phyloP scores from a whole-genome alignment of 768 basidiomycete genomes.

The Termitomyces sp. region DNA sequence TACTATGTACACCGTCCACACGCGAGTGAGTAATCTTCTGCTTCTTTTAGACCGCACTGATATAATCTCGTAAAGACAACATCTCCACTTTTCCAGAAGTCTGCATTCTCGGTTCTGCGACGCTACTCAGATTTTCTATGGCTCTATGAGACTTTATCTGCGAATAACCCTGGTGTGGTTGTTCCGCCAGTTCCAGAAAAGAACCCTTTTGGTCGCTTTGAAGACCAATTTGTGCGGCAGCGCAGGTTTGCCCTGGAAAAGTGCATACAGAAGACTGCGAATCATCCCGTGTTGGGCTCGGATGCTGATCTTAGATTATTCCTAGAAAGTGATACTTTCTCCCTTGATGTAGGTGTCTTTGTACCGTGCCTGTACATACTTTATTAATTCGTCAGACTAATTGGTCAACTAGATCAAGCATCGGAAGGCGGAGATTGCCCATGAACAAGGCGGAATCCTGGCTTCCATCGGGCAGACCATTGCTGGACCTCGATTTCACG shows the following conservation, averaged over 20 bases:
- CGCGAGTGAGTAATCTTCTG: constrained; percentile 48
- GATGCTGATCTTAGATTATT: constrained; percentile 88
- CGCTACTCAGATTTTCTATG: constrained; percentile 97
- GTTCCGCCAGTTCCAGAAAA: constrained; percentile 98
- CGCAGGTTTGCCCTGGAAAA: constrained; percentile 80
- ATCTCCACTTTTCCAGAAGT: constrained; percentile 78
- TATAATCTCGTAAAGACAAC: constrained; percentile 52
- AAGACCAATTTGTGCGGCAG: constrained; percentile 86
- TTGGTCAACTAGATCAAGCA: constrained; percentile 70
- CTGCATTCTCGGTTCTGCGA: constrained; percentile 88
- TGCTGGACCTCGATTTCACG: constrained; percentile 76
- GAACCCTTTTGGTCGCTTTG: constrained; percentile 89
- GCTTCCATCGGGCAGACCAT: constrained; percentile 78
- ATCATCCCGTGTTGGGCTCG: constrained; percentile 85
- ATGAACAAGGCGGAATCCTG: constrained; percentile 80
- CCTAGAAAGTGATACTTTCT: constrained; percentile 89
- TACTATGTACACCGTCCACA: constrained; percentile 96
- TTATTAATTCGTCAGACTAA: not conserved
- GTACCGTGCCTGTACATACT: not conserved
- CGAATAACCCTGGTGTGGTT: constrained; percentile 94
- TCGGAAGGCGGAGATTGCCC: constrained; percentile 68
- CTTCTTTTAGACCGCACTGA: not conserved
- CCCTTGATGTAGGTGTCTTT: constrained; percentile 67
- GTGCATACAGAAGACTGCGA: constrained; percentile 89
- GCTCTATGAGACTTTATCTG: constrained; percentile 84